A percentile compares a stretch with the other conserved stretches of the same genome.
These are phyloP conservation scores for Colletotrichum echinochloae DNA, from an alignment of 2,329 filamentous ascomycete species.

Conservation along the genomic window DNA sequence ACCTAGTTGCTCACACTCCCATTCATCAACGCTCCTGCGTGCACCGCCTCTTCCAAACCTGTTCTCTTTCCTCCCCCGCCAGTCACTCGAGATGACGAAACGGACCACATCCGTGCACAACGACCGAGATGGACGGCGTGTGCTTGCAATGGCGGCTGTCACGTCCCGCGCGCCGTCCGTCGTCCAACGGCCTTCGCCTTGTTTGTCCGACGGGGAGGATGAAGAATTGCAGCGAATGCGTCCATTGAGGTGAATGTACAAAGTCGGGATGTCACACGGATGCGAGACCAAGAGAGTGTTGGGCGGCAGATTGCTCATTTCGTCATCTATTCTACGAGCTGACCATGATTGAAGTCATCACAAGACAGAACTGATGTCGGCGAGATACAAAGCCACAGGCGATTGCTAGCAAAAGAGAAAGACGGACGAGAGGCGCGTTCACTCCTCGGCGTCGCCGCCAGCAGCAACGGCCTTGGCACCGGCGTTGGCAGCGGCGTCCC, in stretches of 20 bases:
- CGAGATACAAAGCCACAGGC: not conserved
- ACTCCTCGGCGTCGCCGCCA: slow-evolving; percentile 42
- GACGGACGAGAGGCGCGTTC: slow-evolving; percentile 7
- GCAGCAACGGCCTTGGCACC: slow-evolving; percentile 43
- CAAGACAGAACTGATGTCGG: not conserved
- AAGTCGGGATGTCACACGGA: not conserved
- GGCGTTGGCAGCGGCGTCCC: too few relatives aligned
- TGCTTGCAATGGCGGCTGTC: not conserved
- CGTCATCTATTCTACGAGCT: slow-evolving; percentile 35
- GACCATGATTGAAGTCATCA: not conserved
- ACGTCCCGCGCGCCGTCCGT: not conserved
- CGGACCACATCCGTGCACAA: slow-evolving; percentile 13
- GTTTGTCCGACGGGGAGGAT: not conserved
- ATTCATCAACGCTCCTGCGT: not conserved
- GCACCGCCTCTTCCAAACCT: not conserved
- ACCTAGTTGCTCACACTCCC: not conserved
- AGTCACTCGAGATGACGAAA: slow-evolving; percentile 1
- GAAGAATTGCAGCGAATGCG: not conserved
- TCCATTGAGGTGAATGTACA: not conserved
- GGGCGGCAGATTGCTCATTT: slow-evolving; percentile 1
- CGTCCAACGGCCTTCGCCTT: not conserved
- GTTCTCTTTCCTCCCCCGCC: not conserved
- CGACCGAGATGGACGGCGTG: not conserved
- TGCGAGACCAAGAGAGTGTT: not conserved
- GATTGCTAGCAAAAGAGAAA: not conserved